Conservation (phyloP, 176 grass and related monocot genomes). For the Luzula sylvatica region DNA sequence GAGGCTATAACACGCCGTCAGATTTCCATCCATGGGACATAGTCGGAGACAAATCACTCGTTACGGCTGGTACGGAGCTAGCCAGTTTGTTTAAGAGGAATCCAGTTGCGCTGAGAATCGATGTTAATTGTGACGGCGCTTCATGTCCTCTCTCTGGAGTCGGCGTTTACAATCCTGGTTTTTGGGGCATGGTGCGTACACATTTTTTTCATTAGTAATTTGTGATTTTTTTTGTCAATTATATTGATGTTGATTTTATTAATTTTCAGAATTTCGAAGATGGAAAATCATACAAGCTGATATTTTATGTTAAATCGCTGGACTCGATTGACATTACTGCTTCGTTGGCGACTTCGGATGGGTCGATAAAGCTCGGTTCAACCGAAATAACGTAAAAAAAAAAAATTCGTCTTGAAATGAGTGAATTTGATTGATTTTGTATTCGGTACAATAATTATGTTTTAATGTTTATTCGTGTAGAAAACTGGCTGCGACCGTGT, state of each 20-base stretch:
- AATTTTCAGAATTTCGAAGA: slow-evolving; percentile 73
- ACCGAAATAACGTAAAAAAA: slow-evolving; percentile 39
- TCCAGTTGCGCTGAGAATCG: slow-evolving; percentile 56
- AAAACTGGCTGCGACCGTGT: slow-evolving; percentile 28
- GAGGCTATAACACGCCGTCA: slow-evolving; percentile 65
- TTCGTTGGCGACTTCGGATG: slow-evolving; percentile 53
- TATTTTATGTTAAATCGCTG: slow-evolving; percentile 45
- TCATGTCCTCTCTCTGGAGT: slow-evolving; percentile 52
- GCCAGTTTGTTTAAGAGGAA: slow-evolving; percentile 50
- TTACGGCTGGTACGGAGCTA: slow-evolving; percentile 45
- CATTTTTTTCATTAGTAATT: too few species aligned
- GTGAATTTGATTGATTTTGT: not conserved
- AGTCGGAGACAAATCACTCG: slow-evolving; percentile 40
- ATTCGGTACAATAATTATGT: not conserved
- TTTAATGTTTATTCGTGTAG: slow-evolving; percentile 21
- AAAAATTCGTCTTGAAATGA: not conserved
- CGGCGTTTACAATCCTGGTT: slow-evolving; percentile 76
- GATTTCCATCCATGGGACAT: slow-evolving; percentile 63
- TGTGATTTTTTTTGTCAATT: too few species aligned
- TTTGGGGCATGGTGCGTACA: slow-evolving; percentile 78
- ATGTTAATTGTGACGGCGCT: slow-evolving; percentile 40
- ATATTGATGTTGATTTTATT: not conserved
- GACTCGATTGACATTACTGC: slow-evolving; percentile 29
- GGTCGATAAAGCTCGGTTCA: slow-evolving; percentile 46
- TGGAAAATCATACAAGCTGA: slow-evolving; percentile 57